phyloP scores from a whole-genome alignment of 164 flowering plant species.

The Piper longum region DNA sequence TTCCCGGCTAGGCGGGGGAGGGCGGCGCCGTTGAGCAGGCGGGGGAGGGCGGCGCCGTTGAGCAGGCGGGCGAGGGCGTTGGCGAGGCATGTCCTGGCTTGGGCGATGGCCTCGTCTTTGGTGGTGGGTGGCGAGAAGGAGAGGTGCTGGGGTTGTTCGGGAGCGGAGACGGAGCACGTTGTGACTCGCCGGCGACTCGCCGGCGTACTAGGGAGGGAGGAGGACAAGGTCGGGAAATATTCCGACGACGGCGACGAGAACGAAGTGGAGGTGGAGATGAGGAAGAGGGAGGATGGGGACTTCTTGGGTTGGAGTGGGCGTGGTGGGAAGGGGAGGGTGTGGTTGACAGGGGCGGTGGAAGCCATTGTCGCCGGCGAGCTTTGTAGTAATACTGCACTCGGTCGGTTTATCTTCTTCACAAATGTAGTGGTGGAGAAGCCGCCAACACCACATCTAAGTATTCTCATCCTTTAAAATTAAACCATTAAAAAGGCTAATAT shows the following conservation, averaged over 20 bases:
- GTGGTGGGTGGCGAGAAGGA: constrained; percentile 52
- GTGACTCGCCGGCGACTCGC: no score
- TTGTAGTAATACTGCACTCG: no score
- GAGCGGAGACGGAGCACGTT: background rate
- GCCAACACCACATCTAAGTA: no score
- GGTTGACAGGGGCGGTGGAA: background rate
- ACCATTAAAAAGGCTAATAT: no score
- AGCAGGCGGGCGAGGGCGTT: constrained; percentile 54
- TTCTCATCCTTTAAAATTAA: no score
- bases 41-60: constrained; percentile 37
- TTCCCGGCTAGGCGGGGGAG: constrained; percentile 54
- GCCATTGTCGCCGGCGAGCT: background rate
- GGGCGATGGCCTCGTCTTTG: constrained; percentile 73
- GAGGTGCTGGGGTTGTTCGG: background rate
- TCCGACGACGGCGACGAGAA: background rate
- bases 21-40: constrained; percentile 69
- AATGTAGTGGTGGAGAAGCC: no score
- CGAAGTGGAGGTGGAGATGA: background rate
- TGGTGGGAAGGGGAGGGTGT: background rate
- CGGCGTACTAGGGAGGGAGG: no score
- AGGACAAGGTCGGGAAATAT: no score
- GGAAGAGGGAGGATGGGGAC: background rate
- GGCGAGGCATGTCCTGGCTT: constrained; percentile 68
- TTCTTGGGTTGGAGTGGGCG: background rate
- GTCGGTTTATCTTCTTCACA: no score